These are phyloP conservation scores for Nakazawaea anatomiae DNA, from an alignment of 805 yeast species.

Conservation along the genomic window DNA sequence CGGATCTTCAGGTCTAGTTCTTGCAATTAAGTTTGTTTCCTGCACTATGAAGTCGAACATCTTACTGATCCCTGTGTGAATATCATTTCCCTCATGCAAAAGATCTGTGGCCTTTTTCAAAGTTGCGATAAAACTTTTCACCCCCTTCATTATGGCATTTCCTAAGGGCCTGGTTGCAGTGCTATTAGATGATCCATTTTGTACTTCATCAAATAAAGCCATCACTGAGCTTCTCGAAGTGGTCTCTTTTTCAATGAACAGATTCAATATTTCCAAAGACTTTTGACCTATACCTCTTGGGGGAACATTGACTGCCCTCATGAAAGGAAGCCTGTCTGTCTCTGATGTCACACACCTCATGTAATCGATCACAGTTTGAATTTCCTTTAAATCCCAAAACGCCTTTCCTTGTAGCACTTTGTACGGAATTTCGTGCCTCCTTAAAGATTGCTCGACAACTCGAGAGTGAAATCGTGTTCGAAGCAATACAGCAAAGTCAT, in stretches of 20 bases:
- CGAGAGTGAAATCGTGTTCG: constrained; percentile 60
- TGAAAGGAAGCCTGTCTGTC: constrained; percentile 53
- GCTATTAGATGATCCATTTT: not conserved
- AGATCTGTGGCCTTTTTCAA: constrained; percentile 14
- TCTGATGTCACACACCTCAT: constrained; percentile 56
- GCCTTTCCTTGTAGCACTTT: constrained; percentile 65
- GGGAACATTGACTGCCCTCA: constrained; percentile 54
- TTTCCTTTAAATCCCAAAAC: constrained; percentile 76
- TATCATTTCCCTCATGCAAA: constrained; percentile 11
- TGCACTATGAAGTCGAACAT: constrained; percentile 18
- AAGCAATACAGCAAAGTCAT: constrained; percentile 71
- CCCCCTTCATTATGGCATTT: constrained; percentile 16
- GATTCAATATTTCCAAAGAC: constrained; percentile 31
- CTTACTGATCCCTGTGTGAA: constrained; percentile 8
- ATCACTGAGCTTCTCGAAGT: not conserved
- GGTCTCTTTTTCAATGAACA: constrained; percentile 6
- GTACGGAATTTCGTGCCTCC: constrained; percentile 54
- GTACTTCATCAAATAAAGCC: constrained; percentile 9
- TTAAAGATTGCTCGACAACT: constrained; percentile 57
- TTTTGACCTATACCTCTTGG: constrained; percentile 63
- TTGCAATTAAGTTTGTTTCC: constrained; percentile 16
- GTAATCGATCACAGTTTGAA: constrained; percentile 55
- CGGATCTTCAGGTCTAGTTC: constrained; percentile 9
- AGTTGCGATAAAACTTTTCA: constrained; percentile 23
- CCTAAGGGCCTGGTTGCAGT: constrained; percentile 8